phyloP scores from a whole-genome alignment of 164 flowering plant species.

The Vitis rupestris region DNA sequence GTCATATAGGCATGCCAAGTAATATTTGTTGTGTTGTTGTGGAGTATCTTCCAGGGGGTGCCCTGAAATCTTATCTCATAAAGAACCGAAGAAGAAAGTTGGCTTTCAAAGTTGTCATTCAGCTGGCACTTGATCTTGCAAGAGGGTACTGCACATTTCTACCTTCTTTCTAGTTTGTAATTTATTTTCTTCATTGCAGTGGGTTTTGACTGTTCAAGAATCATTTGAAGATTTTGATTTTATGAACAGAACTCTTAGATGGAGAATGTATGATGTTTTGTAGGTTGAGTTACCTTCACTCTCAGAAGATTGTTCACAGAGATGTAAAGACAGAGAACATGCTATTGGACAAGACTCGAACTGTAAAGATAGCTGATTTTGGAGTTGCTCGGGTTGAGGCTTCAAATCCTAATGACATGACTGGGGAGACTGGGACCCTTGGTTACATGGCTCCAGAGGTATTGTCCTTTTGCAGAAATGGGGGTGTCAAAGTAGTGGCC shows the following conservation, averaged over 20 bases:
- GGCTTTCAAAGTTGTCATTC: constrained; percentile 81
- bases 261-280: constrained; percentile 8
- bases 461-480: neutral
- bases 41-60: constrained; percentile 93
- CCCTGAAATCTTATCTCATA: constrained; percentile 80
- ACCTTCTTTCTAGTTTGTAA: neutral
- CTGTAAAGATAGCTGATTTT: constrained; percentile 94
- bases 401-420: constrained; percentile 96
- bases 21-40: constrained; percentile 87
- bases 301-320: constrained; percentile 92
- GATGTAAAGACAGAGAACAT: constrained; percentile 98
- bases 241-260: neutral
- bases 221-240: neutral
- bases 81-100: constrained; percentile 84
- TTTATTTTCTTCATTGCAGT: neutral
- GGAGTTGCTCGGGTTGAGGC: constrained; percentile 99
- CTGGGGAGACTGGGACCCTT: constrained; percentile 97
- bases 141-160: constrained; percentile 59
- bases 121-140: constrained; percentile 90
- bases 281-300: constrained; percentile 91
- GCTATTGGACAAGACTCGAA: constrained; percentile 80
- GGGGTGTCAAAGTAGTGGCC: too few relatives aligned
- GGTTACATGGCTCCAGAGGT: constrained; percentile 99
- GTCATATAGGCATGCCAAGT: constrained; percentile 79
- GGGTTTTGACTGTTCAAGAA: neutral